Percentiles rank a stretch among this genome's conserved stretches.
Conservation (phyloP, 2,329 filamentous ascomycete species). For the Colletotrichum sublineola region DNA sequence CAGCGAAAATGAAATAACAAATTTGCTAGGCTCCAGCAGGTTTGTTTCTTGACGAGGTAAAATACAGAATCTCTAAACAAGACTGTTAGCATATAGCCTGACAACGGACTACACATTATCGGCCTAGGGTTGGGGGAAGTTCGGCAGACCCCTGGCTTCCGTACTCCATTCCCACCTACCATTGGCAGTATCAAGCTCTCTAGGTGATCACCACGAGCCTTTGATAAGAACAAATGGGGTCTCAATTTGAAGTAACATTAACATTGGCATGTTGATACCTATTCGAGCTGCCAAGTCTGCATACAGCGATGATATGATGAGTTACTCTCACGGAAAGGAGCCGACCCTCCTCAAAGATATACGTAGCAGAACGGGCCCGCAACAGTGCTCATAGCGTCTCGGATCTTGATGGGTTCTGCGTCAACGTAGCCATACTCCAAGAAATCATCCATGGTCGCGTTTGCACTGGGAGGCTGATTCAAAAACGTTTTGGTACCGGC, state of each 20-base stretch:
- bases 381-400: constrained; percentile 47
- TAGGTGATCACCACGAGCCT: background rate
- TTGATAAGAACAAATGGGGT: background rate
- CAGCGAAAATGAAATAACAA: too few relatives aligned
- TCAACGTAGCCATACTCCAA: constrained; percentile 40
- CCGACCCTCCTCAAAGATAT: constrained; percentile 40
- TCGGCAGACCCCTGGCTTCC: too few relatives aligned
- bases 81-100: too few relatives aligned
- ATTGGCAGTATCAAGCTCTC: background rate
- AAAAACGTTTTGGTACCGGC: constrained; percentile 31
- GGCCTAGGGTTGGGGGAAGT: too few relatives aligned
- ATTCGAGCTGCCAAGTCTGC: background rate
- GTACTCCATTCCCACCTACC: too few relatives aligned
- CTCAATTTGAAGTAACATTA: background rate
- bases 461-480: constrained; percentile 28
- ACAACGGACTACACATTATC: too few relatives aligned
- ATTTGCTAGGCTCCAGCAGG: too few relatives aligned
- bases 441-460: constrained; percentile 38
- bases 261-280: background rate
- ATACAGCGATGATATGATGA: background rate
- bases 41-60: too few relatives aligned
- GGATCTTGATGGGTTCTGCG: constrained; percentile 44
- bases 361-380: constrained; percentile 49
- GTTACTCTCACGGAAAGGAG: background rate
- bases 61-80: too few relatives aligned